Conservation (phyloP, 306 rosid genomes). For the Acacia crassicarpa region DNA sequence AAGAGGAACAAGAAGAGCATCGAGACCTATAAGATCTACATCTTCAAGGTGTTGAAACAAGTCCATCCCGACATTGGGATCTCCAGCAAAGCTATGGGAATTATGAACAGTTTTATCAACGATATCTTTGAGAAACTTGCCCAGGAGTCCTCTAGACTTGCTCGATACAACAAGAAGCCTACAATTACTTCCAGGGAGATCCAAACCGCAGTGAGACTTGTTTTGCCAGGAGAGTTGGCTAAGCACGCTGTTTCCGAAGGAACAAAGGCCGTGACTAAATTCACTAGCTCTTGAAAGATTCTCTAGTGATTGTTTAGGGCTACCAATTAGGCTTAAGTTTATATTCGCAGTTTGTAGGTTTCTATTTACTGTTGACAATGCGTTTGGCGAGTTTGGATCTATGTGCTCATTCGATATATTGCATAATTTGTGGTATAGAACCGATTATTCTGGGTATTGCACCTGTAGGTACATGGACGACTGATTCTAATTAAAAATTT, state of each 20-base stretch:
- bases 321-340: background rate
- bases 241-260: conserved; percentile 64
- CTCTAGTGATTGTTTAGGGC: background rate
- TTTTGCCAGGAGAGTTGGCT: conserved; percentile 53
- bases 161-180: conserved; percentile 59
- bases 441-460: background rate
- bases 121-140: conserved; percentile 63
- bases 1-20: conserved; percentile 52
- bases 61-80: conserved; percentile 62
- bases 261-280: conserved; percentile 58
- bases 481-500: background rate
- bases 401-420: background rate
- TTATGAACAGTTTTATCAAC: conserved; percentile 58
- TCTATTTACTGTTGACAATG: background rate
- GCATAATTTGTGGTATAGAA: background rate
- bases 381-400: background rate
- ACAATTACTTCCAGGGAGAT: conserved; percentile 59
- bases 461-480: background rate
- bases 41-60: conserved; percentile 56
- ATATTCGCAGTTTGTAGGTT: background rate
- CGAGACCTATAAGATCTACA: conserved; percentile 60
- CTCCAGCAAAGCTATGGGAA: conserved; percentile 63
- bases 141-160: conserved; percentile 49
- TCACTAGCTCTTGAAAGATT: conserved; percentile 40
- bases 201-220: conserved; percentile 54